Evolutionary conservation across 2,329 filamentous ascomycete genomes (phyloP), one percentile per base, ranked within the genome.

Genomic region (Xylaria arbuscula): DNA sequence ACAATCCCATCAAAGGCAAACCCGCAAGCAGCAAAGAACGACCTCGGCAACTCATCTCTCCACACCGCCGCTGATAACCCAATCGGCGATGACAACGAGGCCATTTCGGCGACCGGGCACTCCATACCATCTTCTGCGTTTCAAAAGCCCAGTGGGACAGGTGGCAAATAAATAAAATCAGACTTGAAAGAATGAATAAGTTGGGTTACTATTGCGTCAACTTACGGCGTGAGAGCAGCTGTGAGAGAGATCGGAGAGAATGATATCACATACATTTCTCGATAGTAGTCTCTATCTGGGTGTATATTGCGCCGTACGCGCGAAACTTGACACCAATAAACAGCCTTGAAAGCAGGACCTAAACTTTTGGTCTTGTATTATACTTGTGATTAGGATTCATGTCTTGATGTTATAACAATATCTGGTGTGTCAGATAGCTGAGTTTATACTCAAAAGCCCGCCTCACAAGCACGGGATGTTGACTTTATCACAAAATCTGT

Each of bases 41-140:
- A 70, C 22, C 58, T 75, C 19, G 72, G 72, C n/a, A 63, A 48
- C 22, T 63, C 68, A 2, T 69, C 68, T n/a, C 45, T 76, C 55
- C 67, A 72, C 50, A 70, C 68, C n/a, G 73, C 72, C 1, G 74
- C 74, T 24, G 73, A 75, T 24, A 76, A 76, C 56, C 70, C 71
- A 6, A 48, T 72, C 2, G 70, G 67, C 15, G 64, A 57, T 2
- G 73, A 73, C 36, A 66, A 72, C 34, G 66, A 75, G 4, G 73
- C 71, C 38, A 58, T 75, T 8, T 69, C 68, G 3, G 73, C 70
- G 7, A 74, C 66, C 22, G 72, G 74, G 36, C 69, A 73, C 48
- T 59, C 70, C 3, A 53, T 76, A 50, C 72, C 72, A 2, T 61
- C 64, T 11, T 57, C 72, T 1, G 58, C 65, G 19, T 67, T 62